Evolutionary conservation across 177 flowering plant genomes (phyloP), one percentile per base, ranked within the genome.

Genomic region (Telopea speciosissima): DNA sequence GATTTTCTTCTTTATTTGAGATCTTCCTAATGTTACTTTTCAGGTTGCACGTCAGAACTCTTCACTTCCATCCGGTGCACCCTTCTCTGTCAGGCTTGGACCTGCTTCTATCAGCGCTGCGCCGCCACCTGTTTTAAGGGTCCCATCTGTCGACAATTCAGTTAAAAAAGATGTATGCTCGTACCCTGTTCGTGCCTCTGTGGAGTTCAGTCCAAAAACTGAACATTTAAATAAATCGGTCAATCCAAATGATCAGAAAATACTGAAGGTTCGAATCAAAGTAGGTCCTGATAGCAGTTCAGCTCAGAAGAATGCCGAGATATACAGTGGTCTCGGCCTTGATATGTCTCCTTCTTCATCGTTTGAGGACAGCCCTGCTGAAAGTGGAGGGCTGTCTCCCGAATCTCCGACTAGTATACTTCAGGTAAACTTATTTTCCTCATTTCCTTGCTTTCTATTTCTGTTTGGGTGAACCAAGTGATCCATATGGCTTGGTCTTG

Each of bases 321-420:
- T 95, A 25, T 87, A 88, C 72, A 86, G 88, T 77, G 99, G 97
- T 67, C 91, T 93, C 74, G 99, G 99, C 45, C 97, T 95, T 77
- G 90, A 83, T 69, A 79, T 73, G 60, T 92, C 98, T 72, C 93
- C 96, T 52, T 81, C 91, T 54, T 84, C 96, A 16, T 89, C 88
- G 7, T 66, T 81, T 63, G 88, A 85, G 60, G 88, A 87, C 64
- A 89, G 91, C 78, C 90, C 83, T 33, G 76, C 65, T 31, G 89
- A 79, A 66, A 84, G 85, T 83, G 87, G 76, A 73, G 90, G 83
- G 65, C 61, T 78, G 62, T 79, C 79, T 49, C 75, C 65, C 21
- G 84, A 79, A 25, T 93, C 93, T 78, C 93, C 95, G 0, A 75
- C 77, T 23, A 73, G 79, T 71, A 89, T 95, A 74, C 81, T 95